Evolutionary conservation across 495 filamentous ascomycete species (phyloP), one percentile per base, ranked within the genome.

Genomic region (Penicillium paxilli): DNA sequence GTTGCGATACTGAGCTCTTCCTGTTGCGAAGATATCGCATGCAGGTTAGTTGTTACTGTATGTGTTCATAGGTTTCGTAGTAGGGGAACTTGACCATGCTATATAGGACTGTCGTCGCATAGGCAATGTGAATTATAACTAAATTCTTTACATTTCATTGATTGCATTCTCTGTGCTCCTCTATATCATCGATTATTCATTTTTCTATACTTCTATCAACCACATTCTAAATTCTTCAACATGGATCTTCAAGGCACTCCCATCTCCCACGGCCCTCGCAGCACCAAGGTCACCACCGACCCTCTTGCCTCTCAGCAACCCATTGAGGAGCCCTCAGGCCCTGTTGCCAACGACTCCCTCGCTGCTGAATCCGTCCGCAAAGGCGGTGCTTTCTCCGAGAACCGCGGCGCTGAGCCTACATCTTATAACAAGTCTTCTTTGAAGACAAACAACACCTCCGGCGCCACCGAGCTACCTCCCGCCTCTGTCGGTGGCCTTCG

Each of bases 261-360:
- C 45, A 64, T 78, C 41, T 63, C 68, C 52, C 60, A 60, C 26
- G 64, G 66, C 22, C 25, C 49, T 46, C 59, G 67, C 48, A 73
- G 73, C 63, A 78, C 66, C 37, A 82, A 82, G 71, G 65, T 75
- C 54, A 79, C 74, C 50, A 81, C 60, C 44, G 83, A 87, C 63
- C 77, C 79, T 33, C 55, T 60, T 44, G 58, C 79, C 51, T 58
- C 62, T 28, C 52, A 65, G 16, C 69, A 77, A 35, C 70, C 74
- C 46, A 77, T 75, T 35, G 49, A 67, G 14, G 85, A 89, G 65
- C 67, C 74, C 22, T 64, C 83, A 16, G 85, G 85, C 51, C 68
- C 80, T 38, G 64, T 88, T 11, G 67, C 81, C 25, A 81, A 76
- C 41, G 85, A 87, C 69, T 87, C 84, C 30, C 81, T 89, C 26